Percentiles rank a stretch among this genome's conserved stretches.
Evolutionary conservation across 495 filamentous ascomycete genomes (phyloP).

Genomic region (Trichodelitschia bisporula): DNA sequence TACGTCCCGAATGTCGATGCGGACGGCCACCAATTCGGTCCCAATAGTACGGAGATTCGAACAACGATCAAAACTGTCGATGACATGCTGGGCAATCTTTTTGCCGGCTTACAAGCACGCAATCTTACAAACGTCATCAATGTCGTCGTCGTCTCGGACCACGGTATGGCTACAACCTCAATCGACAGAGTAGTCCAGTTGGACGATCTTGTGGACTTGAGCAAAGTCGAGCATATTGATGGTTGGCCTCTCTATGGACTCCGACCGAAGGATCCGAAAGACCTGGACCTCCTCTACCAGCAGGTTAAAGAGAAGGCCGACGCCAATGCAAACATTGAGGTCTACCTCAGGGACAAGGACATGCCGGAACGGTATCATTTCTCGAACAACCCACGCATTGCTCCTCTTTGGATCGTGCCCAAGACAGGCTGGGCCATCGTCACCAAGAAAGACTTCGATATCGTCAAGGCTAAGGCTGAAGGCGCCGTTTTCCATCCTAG

Average conservation of each 20-base stretch:
- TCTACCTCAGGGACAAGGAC: constrained; percentile 52
- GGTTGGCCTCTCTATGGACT: constrained; percentile 89
- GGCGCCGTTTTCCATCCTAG: constrained; percentile 44
- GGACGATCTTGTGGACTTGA: constrained; percentile 65
- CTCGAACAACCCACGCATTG: constrained; percentile 59
- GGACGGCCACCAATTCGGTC: constrained; percentile 69
- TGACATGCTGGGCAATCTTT: constrained; percentile 46
- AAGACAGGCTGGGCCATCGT: constrained; percentile 80
- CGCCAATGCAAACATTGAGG: constrained; percentile 43
- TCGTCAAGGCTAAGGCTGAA: constrained; percentile 31
- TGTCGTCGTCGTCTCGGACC: constrained; percentile 91
- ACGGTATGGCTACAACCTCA: constrained; percentile 90
- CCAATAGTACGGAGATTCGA: constrained; percentile 78
- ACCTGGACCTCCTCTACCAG: constrained; percentile 18
- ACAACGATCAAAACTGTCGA: constrained; percentile 53
- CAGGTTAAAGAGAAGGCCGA: constrained; percentile 22
- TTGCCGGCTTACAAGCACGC: constrained; percentile 50
- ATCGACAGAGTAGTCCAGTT: constrained; percentile 64
- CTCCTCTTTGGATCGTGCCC: constrained; percentile 77
- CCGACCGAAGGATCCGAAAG: constrained; percentile 42
- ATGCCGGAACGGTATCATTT: constrained; percentile 89
- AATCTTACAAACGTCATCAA: constrained; percentile 82
- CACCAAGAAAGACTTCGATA: constrained; percentile 49
- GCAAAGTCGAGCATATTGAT: constrained; percentile 55
- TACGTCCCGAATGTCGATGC: constrained; percentile 83